Evolutionary conservation across 2,329 filamentous ascomycete species (phyloP).

Genomic region (Ustulina deusta): DNA sequence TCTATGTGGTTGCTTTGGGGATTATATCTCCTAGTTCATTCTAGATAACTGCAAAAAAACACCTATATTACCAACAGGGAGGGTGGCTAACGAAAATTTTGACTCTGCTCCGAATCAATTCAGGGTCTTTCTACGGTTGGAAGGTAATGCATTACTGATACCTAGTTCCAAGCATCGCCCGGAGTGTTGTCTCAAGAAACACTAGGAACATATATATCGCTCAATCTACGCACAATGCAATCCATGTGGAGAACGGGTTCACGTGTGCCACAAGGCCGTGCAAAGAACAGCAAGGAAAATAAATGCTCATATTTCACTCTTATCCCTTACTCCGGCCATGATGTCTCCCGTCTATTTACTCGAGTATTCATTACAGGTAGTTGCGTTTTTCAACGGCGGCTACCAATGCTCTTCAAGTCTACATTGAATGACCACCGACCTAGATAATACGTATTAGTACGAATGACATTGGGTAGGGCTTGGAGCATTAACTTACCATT

Average conservation of each 20-base stretch:
- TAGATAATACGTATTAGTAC: slow-evolving; percentile 31
- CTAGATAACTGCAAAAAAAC: no score
- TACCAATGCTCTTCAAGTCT: slow-evolving; percentile 46
- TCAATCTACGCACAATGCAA: background rate
- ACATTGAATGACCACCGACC: slow-evolving; percentile 52
- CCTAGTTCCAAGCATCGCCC: background rate
- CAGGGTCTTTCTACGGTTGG: no score
- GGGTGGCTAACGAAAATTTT: no score
- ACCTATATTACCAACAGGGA: no score
- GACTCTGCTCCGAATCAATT: no score
- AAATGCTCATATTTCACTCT: slow-evolving; percentile 30
- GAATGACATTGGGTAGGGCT: slow-evolving; percentile 5
- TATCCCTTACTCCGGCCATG: slow-evolving; percentile 38
- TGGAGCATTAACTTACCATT: slow-evolving; percentile 70
- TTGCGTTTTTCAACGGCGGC: slow-evolving; percentile 29
- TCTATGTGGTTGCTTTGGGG: no score
- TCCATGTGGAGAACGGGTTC: background rate
- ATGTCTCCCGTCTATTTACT: slow-evolving; percentile 38
- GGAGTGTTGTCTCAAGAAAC: background rate
- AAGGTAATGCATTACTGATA: background rate
- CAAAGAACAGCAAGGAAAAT: background rate
- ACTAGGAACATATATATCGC: background rate
- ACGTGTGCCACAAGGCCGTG: background rate
- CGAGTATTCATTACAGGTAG: slow-evolving; percentile 28
- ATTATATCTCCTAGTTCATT: no score